Evolutionary conservation across 2,329 filamentous ascomycete species (phyloP).

Genomic region (Colletotrichum sp.): DNA sequence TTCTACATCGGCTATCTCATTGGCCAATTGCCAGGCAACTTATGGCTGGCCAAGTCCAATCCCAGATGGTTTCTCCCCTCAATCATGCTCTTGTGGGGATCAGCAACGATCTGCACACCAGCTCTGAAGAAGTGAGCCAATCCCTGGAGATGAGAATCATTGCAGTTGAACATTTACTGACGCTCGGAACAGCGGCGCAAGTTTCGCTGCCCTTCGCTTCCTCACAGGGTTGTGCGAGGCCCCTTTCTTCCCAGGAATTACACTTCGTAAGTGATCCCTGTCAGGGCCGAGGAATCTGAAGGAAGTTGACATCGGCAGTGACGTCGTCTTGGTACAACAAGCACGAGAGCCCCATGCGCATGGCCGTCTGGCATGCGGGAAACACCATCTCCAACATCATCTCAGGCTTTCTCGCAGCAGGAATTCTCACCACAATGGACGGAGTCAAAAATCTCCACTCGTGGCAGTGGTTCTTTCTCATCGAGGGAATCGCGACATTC

Average conservation of each 20-base stretch:
- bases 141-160: background rate
- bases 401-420: conserved; percentile 48
- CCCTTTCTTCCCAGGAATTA: conserved; percentile 51
- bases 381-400: conserved; percentile 50
- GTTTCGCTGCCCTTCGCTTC: conserved; percentile 29
- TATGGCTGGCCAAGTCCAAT: conserved; percentile 43
- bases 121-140: conserved; percentile 34
- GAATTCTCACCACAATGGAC: conserved; percentile 48
- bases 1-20: conserved; percentile 51
- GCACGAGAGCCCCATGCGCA: conserved; percentile 43
- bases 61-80: conserved; percentile 39
- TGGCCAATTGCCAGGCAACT: conserved; percentile 48
- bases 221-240: conserved; percentile 33
- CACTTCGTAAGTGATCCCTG: conserved; percentile 35
- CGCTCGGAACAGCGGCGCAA: conserved; percentile 18
- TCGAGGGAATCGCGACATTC: conserved; percentile 42
- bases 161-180: background rate
- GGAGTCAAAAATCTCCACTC: conserved; percentile 38
- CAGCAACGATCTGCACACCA: conserved; percentile 46
- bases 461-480: conserved; percentile 53
- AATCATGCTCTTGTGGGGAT: conserved; percentile 45
- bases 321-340: conserved; percentile 51
- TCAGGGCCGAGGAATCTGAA: background rate
- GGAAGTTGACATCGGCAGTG: conserved; percentile 21
- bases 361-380: conserved; percentile 49